Evolutionary conservation across 192 early-diverging fungal species (phyloP), one percentile per base, ranked within the genome.

Genomic region (Obelidium mucronatum): DNA sequence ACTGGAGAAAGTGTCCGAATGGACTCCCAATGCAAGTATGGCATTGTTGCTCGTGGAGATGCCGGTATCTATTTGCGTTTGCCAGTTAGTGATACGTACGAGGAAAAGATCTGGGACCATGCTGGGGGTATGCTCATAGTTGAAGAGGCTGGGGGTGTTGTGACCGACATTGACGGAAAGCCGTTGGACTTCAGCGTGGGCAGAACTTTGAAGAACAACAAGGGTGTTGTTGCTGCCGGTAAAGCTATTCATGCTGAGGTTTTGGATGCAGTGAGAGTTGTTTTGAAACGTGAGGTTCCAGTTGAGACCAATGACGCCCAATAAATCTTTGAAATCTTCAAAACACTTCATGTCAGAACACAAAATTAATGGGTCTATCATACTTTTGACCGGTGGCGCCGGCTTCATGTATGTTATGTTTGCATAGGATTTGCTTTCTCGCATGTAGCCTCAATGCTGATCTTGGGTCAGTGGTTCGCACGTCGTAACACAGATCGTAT

Each of bases 71-170:
- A 98, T 74, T 82, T 99, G 48, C 84, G 98, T 31, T 63, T 98
- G 26, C 96, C 95, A 4, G 88, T 88, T 54, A 87, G 87, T 52
- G 87, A 81, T 1, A 86, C 88, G 26, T 99, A 99, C 79, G 88
- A 91, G 52, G 98, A 99, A 73, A 99, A 98, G 86, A 99, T 98
- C 79, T 99, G 98, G 98, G 98, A 99, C 81, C 98, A 99, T 84
- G 98, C 94, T 44, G 92, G 93, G 2, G 98, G 98, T 22, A 88
- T 88, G 73, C 80, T 99, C 11, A 79, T 99, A 67, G 89, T 99
- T n/a, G 77, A 86, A 6, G 98, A 99, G 78, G 94, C 97, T 30
- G 98, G 98, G 1, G 98, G 98, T 35, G 86, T 86, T 31, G 90
- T 98, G 2, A 87, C 91, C 13, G 97, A 98, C 77, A 79, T 97